Evolutionary conservation across 306 rosid genomes (phyloP).

Genomic region (Sophora flavescens): DNA sequence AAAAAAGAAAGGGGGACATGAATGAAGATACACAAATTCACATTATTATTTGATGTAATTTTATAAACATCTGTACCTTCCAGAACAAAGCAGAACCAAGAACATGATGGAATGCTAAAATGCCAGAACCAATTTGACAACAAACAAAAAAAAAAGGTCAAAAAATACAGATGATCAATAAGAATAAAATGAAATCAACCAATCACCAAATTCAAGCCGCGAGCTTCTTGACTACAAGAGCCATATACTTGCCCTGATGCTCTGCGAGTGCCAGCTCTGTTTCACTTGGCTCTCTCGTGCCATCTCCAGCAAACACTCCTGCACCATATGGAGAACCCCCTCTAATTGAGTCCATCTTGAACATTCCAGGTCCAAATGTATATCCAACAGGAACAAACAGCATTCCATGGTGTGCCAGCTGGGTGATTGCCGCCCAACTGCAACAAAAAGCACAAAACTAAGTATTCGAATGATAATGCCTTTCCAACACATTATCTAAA

Average conservation of each 20-base stretch:
- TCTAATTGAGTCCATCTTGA: constrained; percentile 83
- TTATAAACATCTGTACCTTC: constrained; percentile 45
- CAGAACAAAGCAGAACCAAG: constrained; percentile 43
- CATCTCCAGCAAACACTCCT: constrained; percentile 91
- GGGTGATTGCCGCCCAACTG: constrained; percentile 99
- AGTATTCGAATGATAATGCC: background rate
- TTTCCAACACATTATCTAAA: constrained; percentile 26
- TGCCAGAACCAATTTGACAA: constrained; percentile 53
- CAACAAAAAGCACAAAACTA: constrained; percentile 40
- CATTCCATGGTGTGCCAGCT: constrained; percentile 97
- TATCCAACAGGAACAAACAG: constrained; percentile 92
- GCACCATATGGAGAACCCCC: constrained; percentile 99
- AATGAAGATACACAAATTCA: constrained; percentile 39
- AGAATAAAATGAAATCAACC: constrained; percentile 49
- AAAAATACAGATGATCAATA: constrained; percentile 39
- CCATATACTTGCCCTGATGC: constrained; percentile 98
- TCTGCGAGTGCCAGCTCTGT: constrained; percentile 89
- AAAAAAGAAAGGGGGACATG: background rate
- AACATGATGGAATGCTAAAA: constrained; percentile 44
- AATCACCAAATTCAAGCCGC: constrained; percentile 53
- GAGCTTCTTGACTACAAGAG: constrained; percentile 80
- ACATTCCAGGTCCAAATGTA: constrained; percentile 95
- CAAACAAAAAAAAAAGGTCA: constrained; percentile 14
- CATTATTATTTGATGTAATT: constrained; percentile 24
- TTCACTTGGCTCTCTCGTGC: constrained; percentile 84